Evolutionary conservation across 257 asterid genomes (phyloP).

Genomic region (Galeopsis tetrahit): DNA sequence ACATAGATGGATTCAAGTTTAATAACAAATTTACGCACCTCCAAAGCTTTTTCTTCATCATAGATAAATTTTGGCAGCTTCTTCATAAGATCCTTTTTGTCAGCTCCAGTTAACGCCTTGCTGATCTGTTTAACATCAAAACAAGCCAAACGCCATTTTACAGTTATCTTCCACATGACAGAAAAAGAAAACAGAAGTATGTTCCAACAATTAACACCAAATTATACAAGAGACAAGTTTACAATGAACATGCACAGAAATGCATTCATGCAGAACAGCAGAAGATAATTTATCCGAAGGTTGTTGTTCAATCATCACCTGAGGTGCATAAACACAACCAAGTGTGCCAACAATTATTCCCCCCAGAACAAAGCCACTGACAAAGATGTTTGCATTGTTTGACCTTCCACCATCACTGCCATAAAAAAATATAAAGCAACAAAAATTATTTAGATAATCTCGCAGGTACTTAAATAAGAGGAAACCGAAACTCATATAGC

Average conservation of each 20-base stretch:
- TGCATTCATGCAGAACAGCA: slow-evolving; percentile 21
- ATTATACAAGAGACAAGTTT: slow-evolving; percentile 11
- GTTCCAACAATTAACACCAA: background rate
- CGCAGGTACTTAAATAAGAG: background rate
- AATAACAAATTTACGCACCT: slow-evolving; percentile 46
- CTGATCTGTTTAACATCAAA: slow-evolving; percentile 58
- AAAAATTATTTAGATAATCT: slow-evolving; percentile 2
- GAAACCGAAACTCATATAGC: background rate
- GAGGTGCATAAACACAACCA: slow-evolving; percentile 91
- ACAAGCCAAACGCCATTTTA: slow-evolving; percentile 25
- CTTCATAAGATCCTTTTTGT: slow-evolving; percentile 85
- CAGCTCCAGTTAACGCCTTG: slow-evolving; percentile 77
- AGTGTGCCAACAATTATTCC: slow-evolving; percentile 90
- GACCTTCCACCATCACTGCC: slow-evolving; percentile 72
- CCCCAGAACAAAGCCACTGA: slow-evolving; percentile 94
- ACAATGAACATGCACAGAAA: background rate
- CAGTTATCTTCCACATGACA: slow-evolving; percentile 14
- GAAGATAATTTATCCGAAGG: slow-evolving; percentile 18
- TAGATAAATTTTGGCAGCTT: slow-evolving; percentile 90
- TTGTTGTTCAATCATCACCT: slow-evolving; percentile 51
- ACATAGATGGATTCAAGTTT: background rate
- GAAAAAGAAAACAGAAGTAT: background rate
- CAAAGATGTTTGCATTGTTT: slow-evolving; percentile 58
- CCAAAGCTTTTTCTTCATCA: slow-evolving; percentile 88
- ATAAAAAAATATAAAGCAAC: slow-evolving; percentile 33